Base-by-base conservation (phyloP, 2,329 filamentous ascomycete species). In the Magnaporthales sp. region DNA sequence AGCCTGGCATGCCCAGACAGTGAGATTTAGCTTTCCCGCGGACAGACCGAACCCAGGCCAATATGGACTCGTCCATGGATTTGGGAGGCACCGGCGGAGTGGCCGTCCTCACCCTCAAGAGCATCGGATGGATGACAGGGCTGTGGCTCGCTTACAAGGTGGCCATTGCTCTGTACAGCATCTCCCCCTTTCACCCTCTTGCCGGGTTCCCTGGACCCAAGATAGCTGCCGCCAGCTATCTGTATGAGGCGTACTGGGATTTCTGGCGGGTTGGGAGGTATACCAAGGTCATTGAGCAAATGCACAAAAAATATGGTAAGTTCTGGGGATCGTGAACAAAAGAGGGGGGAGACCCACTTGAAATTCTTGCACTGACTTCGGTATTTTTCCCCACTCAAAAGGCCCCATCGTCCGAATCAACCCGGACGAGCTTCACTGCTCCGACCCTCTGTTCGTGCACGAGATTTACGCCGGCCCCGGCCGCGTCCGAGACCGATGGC, bases 181-280 rank as follows among this genome's bases (percentile, higher is more conserved):
- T 80, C 63, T 79, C 78, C 2, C 75, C 77, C 2, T 68, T 79
- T 19, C 78, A 80, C 64, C 78, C 77, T 1, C 68, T 80, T 26
- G 71, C 70, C 67, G 70, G 70, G 9, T 75, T 80, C 26, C 78
- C 78, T 5, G 78, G 78, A 0, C 77, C 77, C 0, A 76, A 70
- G 66, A 64, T 79, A 0, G 75, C 78, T 2, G 76, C 77, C 1
- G 73, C 71, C 3, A 76, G 73, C 8, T 77, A 77, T 54, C 66
- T 74, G 1, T 78, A 77, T 13, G 78, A 80, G 64, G 75, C 75
- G 7, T 80, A 76, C 64, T 74, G 77, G 63, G 78, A 80, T 65
- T 72, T 75, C 66, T 72, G 78, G 67, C 70, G 70, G 13, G 71
- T 72, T 19, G 78, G 78, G 2, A 68, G 73, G 13, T 80, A 80